Percentiles rank a stretch among this genome's conserved stretches.
phyloP scores from a whole-genome alignment of 495 filamentous ascomycete genomes.

The Barbatosphaeria neglecta region DNA sequence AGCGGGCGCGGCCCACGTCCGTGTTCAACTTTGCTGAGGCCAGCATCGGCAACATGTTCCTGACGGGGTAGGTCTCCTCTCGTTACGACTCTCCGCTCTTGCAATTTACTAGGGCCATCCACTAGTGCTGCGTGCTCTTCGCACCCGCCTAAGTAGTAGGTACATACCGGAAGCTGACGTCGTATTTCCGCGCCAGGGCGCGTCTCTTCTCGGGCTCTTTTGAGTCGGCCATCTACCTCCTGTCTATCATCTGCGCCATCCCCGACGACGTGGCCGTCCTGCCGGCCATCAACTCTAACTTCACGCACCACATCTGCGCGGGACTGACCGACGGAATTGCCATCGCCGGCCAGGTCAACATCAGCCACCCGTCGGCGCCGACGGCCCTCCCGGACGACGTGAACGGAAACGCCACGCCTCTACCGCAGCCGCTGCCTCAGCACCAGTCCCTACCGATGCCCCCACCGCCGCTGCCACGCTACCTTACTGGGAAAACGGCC shows the following conservation, averaged over 20 bases:
- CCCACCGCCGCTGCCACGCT: constrained; percentile 15
- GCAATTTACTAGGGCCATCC: constrained; percentile 9
- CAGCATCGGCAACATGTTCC: constrained; percentile 86
- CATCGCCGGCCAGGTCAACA: constrained; percentile 89
- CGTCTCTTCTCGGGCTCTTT: constrained; percentile 73
- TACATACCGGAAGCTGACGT: no score
- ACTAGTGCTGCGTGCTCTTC: no score
- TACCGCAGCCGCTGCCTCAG: constrained; percentile 5
- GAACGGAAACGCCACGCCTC: constrained; percentile 9
- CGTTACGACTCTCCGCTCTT: background rate
- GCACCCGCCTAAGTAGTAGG: no score
- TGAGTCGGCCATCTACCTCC: constrained; percentile 70
- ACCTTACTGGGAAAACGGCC: no score
- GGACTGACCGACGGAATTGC: constrained; percentile 61
- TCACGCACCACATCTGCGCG: constrained; percentile 85
- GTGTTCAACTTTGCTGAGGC: constrained; percentile 83
- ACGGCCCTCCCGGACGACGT: constrained; percentile 35
- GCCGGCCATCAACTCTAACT: constrained; percentile 87
- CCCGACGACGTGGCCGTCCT: constrained; percentile 65
- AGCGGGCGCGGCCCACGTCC: constrained; percentile 62
- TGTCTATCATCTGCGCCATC: constrained; percentile 70
- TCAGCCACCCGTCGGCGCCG: constrained; percentile 64
- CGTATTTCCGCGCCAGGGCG: constrained; percentile 41
- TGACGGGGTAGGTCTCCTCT: constrained; percentile 45
- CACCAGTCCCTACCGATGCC: no score